Base-by-base conservation (phyloP, 2,329 filamentous ascomycete genomes). In the Phoma sp. region DNA sequence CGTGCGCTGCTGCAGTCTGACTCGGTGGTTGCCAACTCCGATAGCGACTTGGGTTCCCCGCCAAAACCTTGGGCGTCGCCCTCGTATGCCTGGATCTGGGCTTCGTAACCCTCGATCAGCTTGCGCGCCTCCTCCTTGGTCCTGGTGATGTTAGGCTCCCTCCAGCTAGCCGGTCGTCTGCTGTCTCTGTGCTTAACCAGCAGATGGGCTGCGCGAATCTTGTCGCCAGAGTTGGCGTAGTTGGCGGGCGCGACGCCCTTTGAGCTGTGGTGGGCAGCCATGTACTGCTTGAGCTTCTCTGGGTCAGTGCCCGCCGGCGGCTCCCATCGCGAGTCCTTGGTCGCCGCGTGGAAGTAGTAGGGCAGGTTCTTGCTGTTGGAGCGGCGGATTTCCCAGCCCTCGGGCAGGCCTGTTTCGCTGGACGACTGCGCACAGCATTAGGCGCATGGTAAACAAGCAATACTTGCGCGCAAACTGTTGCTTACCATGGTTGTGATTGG, bases 321-420 rank as follows among this genome's bases (percentile, higher is more conserved):
- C 74, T 98, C 95, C 95, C 95, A 99, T 78, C 91, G 86, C 60
- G 95, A 98, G 73, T 91, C 87, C 75, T 93, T 93, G 60, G 91
- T 90, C 65, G 79, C 80, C 40, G 89, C 81, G 78, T 97, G 96
- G 88, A 97, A 98, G 82, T 98, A 99, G 83, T 99, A 99, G 33
- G 95, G 95, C 32, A 98, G 89, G 79, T 96, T 96, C 82, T 97
- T 98, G 77, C 91, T 96, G 82, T 97, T 96, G 77, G 91, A 96
- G 80, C 96, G 91, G 75, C 95, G 91, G 72, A 99, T 91, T 80
- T 98, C 95, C 93, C 93, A 97, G 75, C 87, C 86, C 44, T 86
- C 76, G 59, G 93, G 93, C 60, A 97, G 86, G 74, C 93, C 93
- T 29, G 71, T 70, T 44, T 70, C 66, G 35, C 51, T 53, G 25